phyloP scores from a whole-genome alignment of 2,329 filamentous ascomycete species.

The Fusarium musae region DNA sequence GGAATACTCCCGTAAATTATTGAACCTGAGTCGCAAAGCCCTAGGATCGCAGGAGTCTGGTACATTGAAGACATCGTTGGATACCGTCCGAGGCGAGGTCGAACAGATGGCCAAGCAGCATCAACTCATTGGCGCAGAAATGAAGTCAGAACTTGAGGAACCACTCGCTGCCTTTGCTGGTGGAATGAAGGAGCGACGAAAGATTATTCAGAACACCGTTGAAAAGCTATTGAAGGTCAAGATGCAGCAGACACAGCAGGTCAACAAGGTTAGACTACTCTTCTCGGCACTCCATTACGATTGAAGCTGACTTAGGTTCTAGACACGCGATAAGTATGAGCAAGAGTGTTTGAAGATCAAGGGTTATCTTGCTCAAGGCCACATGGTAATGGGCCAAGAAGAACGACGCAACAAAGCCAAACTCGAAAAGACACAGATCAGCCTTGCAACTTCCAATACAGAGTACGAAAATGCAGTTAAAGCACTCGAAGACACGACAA shows the following conservation, averaged over 20 bases:
- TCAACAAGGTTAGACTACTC: conserved; percentile 80
- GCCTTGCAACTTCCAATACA: conserved; percentile 86
- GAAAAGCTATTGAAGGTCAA: conserved; percentile 96
- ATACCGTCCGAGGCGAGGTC: conserved; percentile 87
- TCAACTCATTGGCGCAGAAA: conserved; percentile 87
- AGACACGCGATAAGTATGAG: conserved; percentile 93
- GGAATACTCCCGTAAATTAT: conserved; percentile 90
- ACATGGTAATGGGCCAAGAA: conserved; percentile 99
- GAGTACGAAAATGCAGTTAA: conserved; percentile 97
- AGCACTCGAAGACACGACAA: conserved; percentile 92
- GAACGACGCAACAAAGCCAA: conserved; percentile 99
- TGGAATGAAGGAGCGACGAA: conserved; percentile 94
- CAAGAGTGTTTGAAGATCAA: conserved; percentile 99
- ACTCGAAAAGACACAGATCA: conserved; percentile 98
- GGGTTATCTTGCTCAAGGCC: conserved; percentile 95
- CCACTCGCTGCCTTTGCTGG: conserved; percentile 91
- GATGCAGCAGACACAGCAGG: conserved; percentile 86
- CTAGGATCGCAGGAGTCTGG: conserved; percentile 89
- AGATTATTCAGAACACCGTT: conserved; percentile 93
- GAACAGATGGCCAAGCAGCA: conserved; percentile 96
- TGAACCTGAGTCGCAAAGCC: conserved; percentile 86
- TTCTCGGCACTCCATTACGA: background rate
- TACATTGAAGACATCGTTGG: conserved; percentile 83
- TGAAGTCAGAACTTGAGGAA: conserved; percentile 96
- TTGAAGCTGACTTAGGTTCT: conserved; percentile 16